phyloP scores from a whole-genome alignment of 2,329 filamentous ascomycete species.

The Ophiostoma australiae region DNA sequence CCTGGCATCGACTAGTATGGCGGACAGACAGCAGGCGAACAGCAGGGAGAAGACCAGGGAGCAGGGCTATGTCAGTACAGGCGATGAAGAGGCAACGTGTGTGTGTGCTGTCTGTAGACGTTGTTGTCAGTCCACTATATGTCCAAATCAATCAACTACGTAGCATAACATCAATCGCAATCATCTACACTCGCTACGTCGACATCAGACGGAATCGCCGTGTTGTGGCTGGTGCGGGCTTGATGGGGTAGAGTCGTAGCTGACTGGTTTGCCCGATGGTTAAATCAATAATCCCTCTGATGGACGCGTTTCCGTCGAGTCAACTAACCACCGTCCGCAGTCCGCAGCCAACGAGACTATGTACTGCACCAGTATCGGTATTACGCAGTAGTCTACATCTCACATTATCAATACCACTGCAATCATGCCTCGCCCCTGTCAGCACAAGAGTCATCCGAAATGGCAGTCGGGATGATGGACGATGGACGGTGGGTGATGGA shows the following conservation, averaged over 20 bases:
- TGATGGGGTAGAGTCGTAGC: neutral
- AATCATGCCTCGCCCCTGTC: neutral
- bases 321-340: too few species aligned
- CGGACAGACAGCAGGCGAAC: too few species aligned
- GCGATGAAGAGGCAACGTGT: neutral
- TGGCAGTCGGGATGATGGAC: neutral
- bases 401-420: neutral
- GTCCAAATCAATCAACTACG: neutral
- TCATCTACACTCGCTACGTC: neutral
- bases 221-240: neutral
- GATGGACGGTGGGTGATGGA: neutral
- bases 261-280: neutral
- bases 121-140: neutral
- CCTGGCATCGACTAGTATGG: neutral
- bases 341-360: too few species aligned
- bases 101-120: neutral
- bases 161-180: neutral
- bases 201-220: neutral
- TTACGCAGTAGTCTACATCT: neutral
- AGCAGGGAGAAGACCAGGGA: too few species aligned
- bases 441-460: neutral
- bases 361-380: neutral
- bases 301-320: neutral
- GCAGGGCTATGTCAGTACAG: neutral
- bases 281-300: neutral